phyloP scores from a whole-genome alignment of 2,329 filamentous ascomycete genomes.

The Huntiella bhutanensis region DNA sequence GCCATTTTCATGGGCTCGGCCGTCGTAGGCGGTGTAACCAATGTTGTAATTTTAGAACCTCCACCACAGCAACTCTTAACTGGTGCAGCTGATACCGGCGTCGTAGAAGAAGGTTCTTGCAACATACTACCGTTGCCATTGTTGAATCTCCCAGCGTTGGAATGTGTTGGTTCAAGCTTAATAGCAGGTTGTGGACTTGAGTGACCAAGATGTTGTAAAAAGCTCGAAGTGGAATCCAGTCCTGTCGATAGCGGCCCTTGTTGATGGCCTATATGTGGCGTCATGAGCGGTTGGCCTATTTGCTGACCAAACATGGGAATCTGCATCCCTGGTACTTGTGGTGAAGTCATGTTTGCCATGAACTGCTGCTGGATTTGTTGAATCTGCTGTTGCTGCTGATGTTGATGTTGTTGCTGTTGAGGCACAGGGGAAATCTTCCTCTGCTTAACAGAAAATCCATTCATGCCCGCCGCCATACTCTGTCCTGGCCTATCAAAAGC shows the following conservation, averaged over 20 bases:
- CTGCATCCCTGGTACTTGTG: slow-evolving; percentile 10
- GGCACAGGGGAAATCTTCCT: slow-evolving; percentile 13
- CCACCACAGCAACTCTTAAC: slow-evolving; percentile 14
- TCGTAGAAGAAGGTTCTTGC: background rate
- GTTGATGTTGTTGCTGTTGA: slow-evolving; percentile 13
- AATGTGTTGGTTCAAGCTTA: slow-evolving; percentile 3
- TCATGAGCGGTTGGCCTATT: background rate
- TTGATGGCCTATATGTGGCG: slow-evolving; percentile 8
- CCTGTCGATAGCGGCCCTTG: background rate
- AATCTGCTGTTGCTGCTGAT: slow-evolving; percentile 12
- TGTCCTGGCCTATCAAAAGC: slow-evolving; percentile 1
- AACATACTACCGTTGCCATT: slow-evolving; percentile 1
- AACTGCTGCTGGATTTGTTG: slow-evolving; percentile 7
- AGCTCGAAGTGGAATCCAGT: slow-evolving; percentile 1
- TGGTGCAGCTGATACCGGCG: background rate
- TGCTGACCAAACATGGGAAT: slow-evolving; percentile 7
- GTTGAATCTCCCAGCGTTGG: background rate
- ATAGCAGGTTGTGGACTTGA: slow-evolving; percentile 12
- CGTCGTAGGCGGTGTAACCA: background rate
- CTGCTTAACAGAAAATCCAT: no score
- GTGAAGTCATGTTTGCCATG: background rate
- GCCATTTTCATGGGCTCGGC: background rate
- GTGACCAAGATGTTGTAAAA: slow-evolving; percentile 13
- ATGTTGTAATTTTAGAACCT: slow-evolving; percentile 5
- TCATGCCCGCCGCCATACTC: no score